These are phyloP conservation scores for Coemansia sp. DNA, from an alignment of 192 early-diverging fungal species.

Conservation along the genomic window DNA sequence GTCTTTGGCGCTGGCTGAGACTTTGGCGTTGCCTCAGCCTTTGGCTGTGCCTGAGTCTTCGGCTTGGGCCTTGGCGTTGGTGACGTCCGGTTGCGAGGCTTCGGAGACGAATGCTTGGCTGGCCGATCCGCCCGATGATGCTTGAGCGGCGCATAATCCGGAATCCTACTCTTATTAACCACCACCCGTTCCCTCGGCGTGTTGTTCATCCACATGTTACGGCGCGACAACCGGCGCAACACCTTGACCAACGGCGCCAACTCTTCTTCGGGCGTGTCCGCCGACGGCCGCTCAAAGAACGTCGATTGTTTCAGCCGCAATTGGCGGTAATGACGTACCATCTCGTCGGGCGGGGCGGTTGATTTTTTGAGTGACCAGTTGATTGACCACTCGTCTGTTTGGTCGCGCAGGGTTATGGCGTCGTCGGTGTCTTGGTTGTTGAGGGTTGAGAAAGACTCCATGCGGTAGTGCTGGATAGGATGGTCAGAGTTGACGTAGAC, in stretches of 20 bases:
- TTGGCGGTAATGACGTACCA: slow-evolving; percentile 11
- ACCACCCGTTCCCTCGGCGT: slow-evolving; percentile 27
- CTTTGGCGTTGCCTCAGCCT: background rate
- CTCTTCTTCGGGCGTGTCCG: slow-evolving; percentile 46
- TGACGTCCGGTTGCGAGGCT: background rate
- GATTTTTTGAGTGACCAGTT: slow-evolving; percentile 41
- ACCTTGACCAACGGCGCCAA: slow-evolving; percentile 39
- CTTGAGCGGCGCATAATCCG: background rate
- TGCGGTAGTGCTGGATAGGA: slow-evolving; percentile 37
- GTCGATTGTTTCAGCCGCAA: slow-evolving; percentile 42
- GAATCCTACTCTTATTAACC: slow-evolving; percentile 33
- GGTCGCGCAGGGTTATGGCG: slow-evolving; percentile 38
- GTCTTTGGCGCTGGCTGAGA: background rate
- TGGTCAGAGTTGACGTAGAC: slow-evolving; percentile 43
- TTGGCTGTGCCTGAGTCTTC: background rate
- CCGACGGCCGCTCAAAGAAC: slow-evolving; percentile 47
- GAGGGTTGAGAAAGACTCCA: slow-evolving; percentile 48
- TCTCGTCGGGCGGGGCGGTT: slow-evolving; percentile 4
- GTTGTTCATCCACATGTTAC: slow-evolving; percentile 40
- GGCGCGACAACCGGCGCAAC: slow-evolving; percentile 38
- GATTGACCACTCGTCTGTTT: slow-evolving; percentile 34
- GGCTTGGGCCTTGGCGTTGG: background rate
- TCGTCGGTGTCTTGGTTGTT: slow-evolving; percentile 36
- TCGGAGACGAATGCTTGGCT: background rate
- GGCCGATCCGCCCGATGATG: background rate